Base-by-base conservation (phyloP, 345 rosid genomes). In the Salix exigua region DNA sequence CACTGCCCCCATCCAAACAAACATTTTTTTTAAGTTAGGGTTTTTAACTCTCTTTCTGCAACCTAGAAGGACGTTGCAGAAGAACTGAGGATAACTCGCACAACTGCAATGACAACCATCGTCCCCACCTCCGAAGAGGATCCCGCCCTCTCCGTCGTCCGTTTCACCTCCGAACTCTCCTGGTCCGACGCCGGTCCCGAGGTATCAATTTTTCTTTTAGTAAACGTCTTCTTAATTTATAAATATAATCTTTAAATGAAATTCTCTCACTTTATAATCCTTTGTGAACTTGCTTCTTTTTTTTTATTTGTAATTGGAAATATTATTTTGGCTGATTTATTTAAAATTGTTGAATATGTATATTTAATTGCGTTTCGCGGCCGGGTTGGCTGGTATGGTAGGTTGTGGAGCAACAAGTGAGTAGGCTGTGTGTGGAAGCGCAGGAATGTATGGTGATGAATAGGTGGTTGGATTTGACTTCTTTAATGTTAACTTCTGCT, bases 161-260 rank as follows among this genome's bases (percentile, higher is more conserved):
- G 90, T 68, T 94, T 89, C 88, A 90, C 97, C 66, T 89, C 97
- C 53, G 96, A 94, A 75, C 92, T 96, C 55, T 85, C 98, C 72
- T 96, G 98, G 98, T 95, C 96, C 26, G 98, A 94, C 79, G 97
- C 99, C 73, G 97, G 99, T 80, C 91, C 97, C 58, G 99, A 92
- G 97, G 98, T 92, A 51, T 37, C 9, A 4, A 9, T 12, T 26
- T 18, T 37, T 62, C 31, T 16, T 21, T 55, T 21, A 66, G 14
- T 51, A 51, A 58, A 58, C 14, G 28, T 58, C 62, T 23, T 25
- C 62, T 9, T 8, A 58, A 58, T 58, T n/a, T 58, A 23, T 58
- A 9, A 10, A 8, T 58, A n/a, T n/a, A 0, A 40, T 9, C 11
- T 23, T 58, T 23, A 3, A 1, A 9, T 58, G 13, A 58, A 9